Evolutionary conservation across 31 red algal genomes (phyloP), one percentile per base, ranked within the genome.

Genomic region (Bonnemaisonia californica): DNA sequence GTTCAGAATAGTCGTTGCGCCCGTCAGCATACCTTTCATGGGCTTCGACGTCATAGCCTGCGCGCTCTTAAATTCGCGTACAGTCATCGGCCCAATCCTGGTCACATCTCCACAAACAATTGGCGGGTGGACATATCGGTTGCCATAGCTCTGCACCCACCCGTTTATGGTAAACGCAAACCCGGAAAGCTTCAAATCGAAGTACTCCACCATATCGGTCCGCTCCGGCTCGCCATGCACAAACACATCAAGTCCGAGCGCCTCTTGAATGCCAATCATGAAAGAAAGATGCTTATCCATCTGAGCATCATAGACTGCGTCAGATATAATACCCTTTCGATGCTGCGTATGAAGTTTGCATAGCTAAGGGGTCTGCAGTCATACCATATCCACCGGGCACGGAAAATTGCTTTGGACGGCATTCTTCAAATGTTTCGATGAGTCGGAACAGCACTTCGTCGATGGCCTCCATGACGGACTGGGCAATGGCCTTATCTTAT

Each of bases 161-260:
- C 95, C 95, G 32, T 86, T 69, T 9, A 55, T 82, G 26, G 95
- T 97, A 71, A 94, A 94, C 22, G 95, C 81, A 41, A 91, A 87
- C 0, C 95, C 95, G 27, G 77, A 64, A 24, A 97, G 73, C 73
- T 89, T 77, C 2, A 91, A 77, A 13, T 82, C 95, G 57, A 97
- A 97, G 63, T 94, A 97, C 84, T 97, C 95, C 5, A 97, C 95
- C 95, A 97, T 97, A 81, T 97, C 95, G 5, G 81, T 91, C 22
- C 95, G 95, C 62, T 97, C 95, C 12, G 80, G 79, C 64, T 97
- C 95, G 22, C 95, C 95, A 36, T 97, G 95, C 54, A 97, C 95
- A 60, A 97, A 55, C 16, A 97, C 89, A 55, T 97, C 95, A 28
- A 97, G 41, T 7, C 87, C 95, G 3, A 97, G 38, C 8, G 84